A percentile compares a stretch with the other conserved stretches of the same genome.
Conservation (phyloP, 768 basidiomycete species). For the Mycena galericulata region DNA sequence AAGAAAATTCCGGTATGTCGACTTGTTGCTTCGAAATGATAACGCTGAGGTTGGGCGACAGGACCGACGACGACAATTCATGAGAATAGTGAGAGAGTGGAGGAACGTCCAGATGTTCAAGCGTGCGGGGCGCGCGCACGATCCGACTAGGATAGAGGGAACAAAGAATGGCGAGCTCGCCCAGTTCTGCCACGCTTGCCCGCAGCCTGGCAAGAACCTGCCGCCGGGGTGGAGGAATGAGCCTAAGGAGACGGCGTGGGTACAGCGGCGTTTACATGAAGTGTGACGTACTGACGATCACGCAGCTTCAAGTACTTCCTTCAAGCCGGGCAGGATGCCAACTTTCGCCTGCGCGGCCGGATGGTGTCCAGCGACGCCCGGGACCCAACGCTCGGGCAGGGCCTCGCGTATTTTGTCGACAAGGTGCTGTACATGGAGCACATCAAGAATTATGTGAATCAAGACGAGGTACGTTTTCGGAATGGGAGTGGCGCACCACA, state of each 20-base stretch:
- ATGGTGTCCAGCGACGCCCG: constrained; percentile 38
- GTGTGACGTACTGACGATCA: background rate
- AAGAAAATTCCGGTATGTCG: background rate
- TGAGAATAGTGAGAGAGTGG: constrained; percentile 25
- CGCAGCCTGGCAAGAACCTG: constrained; percentile 41
- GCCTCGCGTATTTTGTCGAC: constrained; percentile 45
- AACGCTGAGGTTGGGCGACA: background rate
- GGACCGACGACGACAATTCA: constrained; percentile 32
- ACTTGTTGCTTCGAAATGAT: background rate
- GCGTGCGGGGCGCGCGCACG: constrained; percentile 30
- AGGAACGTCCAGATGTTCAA: constrained; percentile 30
- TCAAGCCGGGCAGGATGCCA: constrained; percentile 30
- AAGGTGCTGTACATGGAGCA: constrained; percentile 38
- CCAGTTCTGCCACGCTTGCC: constrained; percentile 41
- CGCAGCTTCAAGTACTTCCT: constrained; percentile 42
- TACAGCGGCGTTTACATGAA: background rate
- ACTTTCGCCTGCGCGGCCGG: constrained; percentile 36
- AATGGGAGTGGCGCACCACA: too few species aligned
- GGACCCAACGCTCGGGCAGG: constrained; percentile 44
- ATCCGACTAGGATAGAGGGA: background rate
- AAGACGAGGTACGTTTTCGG: too few species aligned
- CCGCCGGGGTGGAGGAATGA: constrained; percentile 38
- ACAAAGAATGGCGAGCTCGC: background rate
- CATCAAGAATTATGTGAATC: too few species aligned
- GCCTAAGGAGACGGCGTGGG: background rate